Base-by-base conservation (phyloP, 2,329 filamentous ascomycete species). In the Hypoxylon sp. region DNA sequence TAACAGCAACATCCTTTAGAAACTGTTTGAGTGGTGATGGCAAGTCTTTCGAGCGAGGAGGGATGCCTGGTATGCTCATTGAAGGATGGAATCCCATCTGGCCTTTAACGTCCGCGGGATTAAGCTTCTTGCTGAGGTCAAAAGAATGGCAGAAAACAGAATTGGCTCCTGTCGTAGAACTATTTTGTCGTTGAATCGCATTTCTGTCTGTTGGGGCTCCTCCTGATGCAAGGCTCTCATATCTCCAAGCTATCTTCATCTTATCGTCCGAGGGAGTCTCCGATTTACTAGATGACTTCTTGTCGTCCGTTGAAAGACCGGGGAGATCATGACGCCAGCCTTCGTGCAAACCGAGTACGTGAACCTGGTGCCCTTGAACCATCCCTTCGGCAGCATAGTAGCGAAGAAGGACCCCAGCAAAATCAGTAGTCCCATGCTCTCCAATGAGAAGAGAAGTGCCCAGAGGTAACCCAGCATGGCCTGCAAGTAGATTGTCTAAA, bases 161-260 rank as follows among this genome's bases (percentile, higher is more conserved):
- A 4, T 62, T 57, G 4, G 70, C 35, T 12, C 56, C 56, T 2
- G 60, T 23, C 3, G 51, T 30, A 7, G 55, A 55, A 17, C 35
- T 42, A 13, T 17, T 38, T 40, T 60, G 59, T 34, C 53, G 62
- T 44, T 63, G 59, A n/a, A 51, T 42, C 2, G 51, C 47, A 38
- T 68, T 65, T 57, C 64, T 63, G 8, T 67, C 67, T 86, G 84
- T 80, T 42, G 78, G 73, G 51, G 78, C 79, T 30, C 84, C 84
- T 62, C 86, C 86, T 59, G 88, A 87, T 11, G 89, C 88, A 43
- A 97, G 72, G 23, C 85, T 82, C 71, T 97, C 92, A 73, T 99
- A 99, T 70, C 94, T 82, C 94, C 94, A 99, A 3, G 94, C 94
- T 75, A 99, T 99, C 75, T 96, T 97, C 94, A 99, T 97, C 71